Percentiles rank a stretch among this genome's conserved stretches.
Conservation (phyloP, 2,329 filamentous ascomycete species). For the Cladophialophora yegresii region DNA sequence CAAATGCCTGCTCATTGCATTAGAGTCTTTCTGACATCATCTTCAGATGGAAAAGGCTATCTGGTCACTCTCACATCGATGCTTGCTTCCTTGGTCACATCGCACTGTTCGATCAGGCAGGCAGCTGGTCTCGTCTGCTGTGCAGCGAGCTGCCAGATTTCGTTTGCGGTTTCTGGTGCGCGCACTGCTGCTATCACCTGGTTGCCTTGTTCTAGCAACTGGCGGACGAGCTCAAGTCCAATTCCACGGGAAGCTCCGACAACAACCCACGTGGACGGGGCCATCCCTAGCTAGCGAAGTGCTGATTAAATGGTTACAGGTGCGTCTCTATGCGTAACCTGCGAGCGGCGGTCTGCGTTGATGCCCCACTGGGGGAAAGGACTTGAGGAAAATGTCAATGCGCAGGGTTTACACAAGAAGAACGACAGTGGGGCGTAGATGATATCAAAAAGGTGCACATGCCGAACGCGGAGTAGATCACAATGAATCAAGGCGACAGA, state of each 20-base stretch:
- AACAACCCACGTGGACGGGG: conserved; percentile 39
- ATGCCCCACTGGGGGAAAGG: background rate
- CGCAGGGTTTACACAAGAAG: background rate
- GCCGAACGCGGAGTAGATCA: background rate
- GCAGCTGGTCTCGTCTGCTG: conserved; percentile 32
- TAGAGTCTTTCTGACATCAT: background rate
- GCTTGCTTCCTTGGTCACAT: conserved; percentile 56
- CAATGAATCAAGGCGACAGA: background rate
- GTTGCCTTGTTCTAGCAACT: conserved; percentile 51
- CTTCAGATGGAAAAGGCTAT: background rate
- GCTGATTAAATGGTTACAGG: background rate
- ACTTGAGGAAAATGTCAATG: background rate
- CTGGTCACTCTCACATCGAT: conserved; percentile 46
- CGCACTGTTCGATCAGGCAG: conserved; percentile 53
- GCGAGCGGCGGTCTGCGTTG: background rate
- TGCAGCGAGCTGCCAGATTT: conserved; percentile 48
- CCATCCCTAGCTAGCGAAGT: background rate
- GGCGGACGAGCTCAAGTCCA: conserved; percentile 56
- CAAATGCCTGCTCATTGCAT: conserved; percentile 45
- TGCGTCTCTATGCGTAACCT: background rate
- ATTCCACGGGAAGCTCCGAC: conserved; percentile 42
- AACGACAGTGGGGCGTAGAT: conserved; percentile 8
- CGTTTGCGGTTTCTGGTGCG: conserved; percentile 46
- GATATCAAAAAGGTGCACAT: conserved; percentile 9
- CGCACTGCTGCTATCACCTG: conserved; percentile 57